phyloP scores from a whole-genome alignment of 1,284 basidiomycete species.

The Phellopilus nigrolimitatus region DNA sequence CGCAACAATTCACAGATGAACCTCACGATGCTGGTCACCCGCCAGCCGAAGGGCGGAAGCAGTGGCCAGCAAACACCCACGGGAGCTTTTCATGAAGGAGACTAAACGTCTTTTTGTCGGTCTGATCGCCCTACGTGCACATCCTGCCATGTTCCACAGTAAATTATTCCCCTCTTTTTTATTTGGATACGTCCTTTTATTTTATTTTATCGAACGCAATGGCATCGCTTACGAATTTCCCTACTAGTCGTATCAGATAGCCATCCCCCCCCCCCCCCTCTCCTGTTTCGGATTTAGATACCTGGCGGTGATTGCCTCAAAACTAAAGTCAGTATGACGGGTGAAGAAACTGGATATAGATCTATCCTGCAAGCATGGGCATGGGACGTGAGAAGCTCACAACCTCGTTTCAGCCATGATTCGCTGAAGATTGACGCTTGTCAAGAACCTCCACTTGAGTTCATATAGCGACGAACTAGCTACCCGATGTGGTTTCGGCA shows the following conservation, averaged over 20 bases:
- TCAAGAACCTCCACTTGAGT: background rate
- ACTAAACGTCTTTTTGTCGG: background rate
- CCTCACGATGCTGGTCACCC: constrained; percentile 45
- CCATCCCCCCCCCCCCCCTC: no score
- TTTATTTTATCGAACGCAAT: no score
- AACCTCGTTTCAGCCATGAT: background rate
- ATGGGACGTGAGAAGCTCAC: background rate
- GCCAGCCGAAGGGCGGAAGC: constrained; percentile 37
- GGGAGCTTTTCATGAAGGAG: constrained; percentile 10
- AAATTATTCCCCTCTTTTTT: constrained; percentile 5
- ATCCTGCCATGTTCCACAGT: constrained; percentile 3
- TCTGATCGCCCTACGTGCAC: background rate
- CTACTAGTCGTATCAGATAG: no score
- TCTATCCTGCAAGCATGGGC: no score
- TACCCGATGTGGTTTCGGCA: background rate
- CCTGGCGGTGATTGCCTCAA: no score
- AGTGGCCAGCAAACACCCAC: constrained; percentile 29
- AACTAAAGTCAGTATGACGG: no score
- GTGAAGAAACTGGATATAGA: no score
- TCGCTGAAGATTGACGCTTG: constrained; percentile 1
- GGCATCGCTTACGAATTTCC: no score
- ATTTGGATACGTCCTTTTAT: background rate
- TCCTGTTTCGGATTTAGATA: no score
- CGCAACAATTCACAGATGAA: constrained; percentile 62
- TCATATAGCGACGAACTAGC: background rate